A percentile compares a stretch with the other conserved stretches of the same genome.
These are phyloP conservation scores for Pleurotus sapidus DNA, from an alignment of 768 basidiomycete genomes.

Conservation along the genomic window DNA sequence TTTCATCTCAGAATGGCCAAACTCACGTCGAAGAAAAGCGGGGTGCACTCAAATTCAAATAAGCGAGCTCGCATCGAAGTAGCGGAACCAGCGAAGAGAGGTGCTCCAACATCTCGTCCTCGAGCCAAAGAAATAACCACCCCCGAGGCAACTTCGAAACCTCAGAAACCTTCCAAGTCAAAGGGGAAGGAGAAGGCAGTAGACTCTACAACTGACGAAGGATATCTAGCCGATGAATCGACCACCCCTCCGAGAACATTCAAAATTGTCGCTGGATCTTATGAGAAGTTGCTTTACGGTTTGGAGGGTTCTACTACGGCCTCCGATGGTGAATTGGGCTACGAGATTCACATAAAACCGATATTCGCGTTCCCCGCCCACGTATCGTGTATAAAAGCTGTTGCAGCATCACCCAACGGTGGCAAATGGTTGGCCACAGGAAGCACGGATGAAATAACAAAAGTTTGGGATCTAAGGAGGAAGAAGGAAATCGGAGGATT, in stretches of 20 bases:
- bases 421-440: constrained; percentile 97
- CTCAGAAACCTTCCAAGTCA: constrained; percentile 10
- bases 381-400: constrained; percentile 87
- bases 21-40: constrained; percentile 4
- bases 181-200: constrained; percentile 22
- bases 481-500: constrained; percentile 93
- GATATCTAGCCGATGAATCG: constrained; percentile 10
- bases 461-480: constrained; percentile 92
- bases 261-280: constrained; percentile 88
- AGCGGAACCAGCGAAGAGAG: constrained; percentile 15
- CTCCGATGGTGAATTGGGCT: constrained; percentile 25
- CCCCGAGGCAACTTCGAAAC: constrained; percentile 14
- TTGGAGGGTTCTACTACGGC: constrained; percentile 59
- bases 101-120: constrained; percentile 19
- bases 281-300: constrained; percentile 95
- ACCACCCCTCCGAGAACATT: constrained; percentile 55
- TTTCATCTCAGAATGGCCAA: background rate
- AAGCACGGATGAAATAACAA: constrained; percentile 93
- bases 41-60: background rate
- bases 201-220: background rate
- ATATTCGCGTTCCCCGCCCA: constrained; percentile 98
- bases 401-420: constrained; percentile 83
- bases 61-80: constrained; percentile 12
- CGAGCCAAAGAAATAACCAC: constrained; percentile 10
- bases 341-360: constrained; percentile 56